Percentiles rank a stretch among this genome's conserved stretches.
phyloP scores from a whole-genome alignment of 176 grass and related monocot genomes.

The Bothriochloa decipiens region DNA sequence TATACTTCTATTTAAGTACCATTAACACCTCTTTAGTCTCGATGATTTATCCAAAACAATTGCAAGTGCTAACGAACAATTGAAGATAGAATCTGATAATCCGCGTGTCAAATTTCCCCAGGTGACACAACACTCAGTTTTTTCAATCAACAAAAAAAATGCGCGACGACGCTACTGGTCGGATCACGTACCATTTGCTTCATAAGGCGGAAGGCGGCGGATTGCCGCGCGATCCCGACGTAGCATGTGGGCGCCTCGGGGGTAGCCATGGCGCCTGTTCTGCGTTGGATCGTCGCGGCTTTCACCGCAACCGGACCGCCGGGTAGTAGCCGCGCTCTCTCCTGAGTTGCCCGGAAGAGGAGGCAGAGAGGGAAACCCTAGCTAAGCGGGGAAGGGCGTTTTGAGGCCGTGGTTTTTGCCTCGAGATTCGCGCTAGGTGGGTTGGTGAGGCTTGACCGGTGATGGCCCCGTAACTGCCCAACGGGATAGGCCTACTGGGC shows the following conservation, averaged over 20 bases:
- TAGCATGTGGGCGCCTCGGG: conserved; percentile 80
- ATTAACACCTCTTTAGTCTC: neutral
- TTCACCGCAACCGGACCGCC: conserved; percentile 38
- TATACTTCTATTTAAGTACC: neutral
- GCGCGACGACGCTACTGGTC: no score
- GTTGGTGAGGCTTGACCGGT: conserved; percentile 25
- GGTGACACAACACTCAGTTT: no score
- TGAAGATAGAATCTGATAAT: neutral
- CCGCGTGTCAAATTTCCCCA: no score
- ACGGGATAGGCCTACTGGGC: neutral
- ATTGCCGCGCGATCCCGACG: conserved; percentile 81
- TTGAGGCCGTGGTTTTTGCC: conserved; percentile 32
- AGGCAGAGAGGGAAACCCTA: conserved; percentile 47
- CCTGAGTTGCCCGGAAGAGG: conserved; percentile 24
- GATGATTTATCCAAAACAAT: neutral
- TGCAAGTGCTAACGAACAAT: neutral
- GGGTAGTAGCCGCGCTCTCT: conserved; percentile 4
- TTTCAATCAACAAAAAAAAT: no score
- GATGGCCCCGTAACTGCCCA: neutral
- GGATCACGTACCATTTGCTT: conserved; percentile 85
- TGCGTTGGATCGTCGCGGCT: conserved; percentile 40
- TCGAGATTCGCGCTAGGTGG: conserved; percentile 39
- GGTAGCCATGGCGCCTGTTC: conserved; percentile 57
- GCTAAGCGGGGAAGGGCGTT: neutral
- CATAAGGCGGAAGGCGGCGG: conserved; percentile 99